Base-by-base conservation (phyloP, 1,139 yeast genomes). In the Debaryomyces subglobosus region DNA sequence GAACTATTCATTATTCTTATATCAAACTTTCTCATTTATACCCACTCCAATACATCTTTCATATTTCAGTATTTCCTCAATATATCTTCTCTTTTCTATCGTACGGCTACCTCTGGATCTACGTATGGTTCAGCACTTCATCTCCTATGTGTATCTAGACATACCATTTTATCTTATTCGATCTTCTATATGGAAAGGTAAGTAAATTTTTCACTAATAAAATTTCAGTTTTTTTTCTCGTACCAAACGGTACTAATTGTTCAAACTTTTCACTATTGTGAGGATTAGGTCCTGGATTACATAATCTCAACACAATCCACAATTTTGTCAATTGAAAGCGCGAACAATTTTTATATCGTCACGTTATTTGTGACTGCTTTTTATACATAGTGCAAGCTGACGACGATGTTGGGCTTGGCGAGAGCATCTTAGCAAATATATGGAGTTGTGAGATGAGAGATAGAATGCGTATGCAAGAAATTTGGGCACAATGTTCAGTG, bases 111-210 rank as follows among this genome's bases (percentile, higher is more conserved):
- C 35, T 32, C 35, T 32, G 35, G 35, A 32, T 8, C 20, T 32
- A 32, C 35, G 20, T 13, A 32, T 15, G 12, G 35, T 15, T 32
- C 35, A 16, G 18, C 35, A 32, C 8, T 15, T 32, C 10, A 15
- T 32, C 35, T 32, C 35, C 38, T 12, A n/a, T 24, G 15, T 32
- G 6, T 20, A 36, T 16, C 41, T n/a, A 33, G 24, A 46, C 51
- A 49, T 49, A 46, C 49, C 49, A 46, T 49, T 29, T 46, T 49
- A 43, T 44, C 39, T 39, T 49, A 43, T 40, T 44, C 33, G 27
- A 24, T 37, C 41, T 43, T 43, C 35, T 24, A 23, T 29, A 30
- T 15, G 16, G 36, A 18, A 29, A 18, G 34, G 29, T 25, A 30
- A 43, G 36, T 43, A 37, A 43, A 37, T 20, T 33, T 35, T 37